These are phyloP conservation scores for Aureobasidium mangrovei DNA, from an alignment of 2,329 filamentous ascomycete species.

Conservation along the genomic window DNA sequence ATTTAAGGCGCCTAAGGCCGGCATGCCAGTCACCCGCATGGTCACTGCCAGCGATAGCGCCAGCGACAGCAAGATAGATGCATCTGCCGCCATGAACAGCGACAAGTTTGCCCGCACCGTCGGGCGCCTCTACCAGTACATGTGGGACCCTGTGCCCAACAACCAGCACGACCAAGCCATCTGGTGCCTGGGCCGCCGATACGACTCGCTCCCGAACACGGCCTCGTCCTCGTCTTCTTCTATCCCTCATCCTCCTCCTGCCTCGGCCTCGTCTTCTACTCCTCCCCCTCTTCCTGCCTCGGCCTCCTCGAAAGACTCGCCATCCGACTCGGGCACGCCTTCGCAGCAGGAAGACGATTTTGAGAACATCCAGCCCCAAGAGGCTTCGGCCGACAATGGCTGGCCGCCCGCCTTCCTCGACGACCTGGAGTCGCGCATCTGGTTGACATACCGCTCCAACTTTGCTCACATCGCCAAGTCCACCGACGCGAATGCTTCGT, in stretches of 20 bases:
- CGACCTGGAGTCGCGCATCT: slow-evolving; percentile 86
- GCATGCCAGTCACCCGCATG: neutral
- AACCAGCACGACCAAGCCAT: slow-evolving; percentile 71
- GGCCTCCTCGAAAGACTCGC: neutral
- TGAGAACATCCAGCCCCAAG: slow-evolving; percentile 18
- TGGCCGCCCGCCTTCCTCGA: slow-evolving; percentile 84
- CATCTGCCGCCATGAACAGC: slow-evolving; percentile 45
- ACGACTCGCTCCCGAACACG: slow-evolving; percentile 33
- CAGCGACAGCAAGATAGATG: neutral
- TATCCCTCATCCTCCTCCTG: neutral
- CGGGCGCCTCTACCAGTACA: slow-evolving; percentile 77
- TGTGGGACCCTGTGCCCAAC: slow-evolving; percentile 82
- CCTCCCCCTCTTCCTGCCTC: neutral
- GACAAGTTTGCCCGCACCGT: slow-evolving; percentile 65
- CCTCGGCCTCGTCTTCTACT: neutral
- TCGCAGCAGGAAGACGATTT: slow-evolving; percentile 10
- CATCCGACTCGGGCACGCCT: neutral
- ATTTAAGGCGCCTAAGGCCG: neutral
- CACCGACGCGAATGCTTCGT: slow-evolving; percentile 59
- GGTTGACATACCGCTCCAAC: slow-evolving; percentile 91
- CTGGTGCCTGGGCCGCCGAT: slow-evolving; percentile 66
- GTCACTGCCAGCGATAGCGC: too few species aligned
- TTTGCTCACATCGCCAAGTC: slow-evolving; percentile 78
- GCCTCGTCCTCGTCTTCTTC: neutral
- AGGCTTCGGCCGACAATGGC: slow-evolving; percentile 40